Conservation (phyloP, 192 early-diverging fungal genomes). For the Allomyces arbusculus region DNA sequence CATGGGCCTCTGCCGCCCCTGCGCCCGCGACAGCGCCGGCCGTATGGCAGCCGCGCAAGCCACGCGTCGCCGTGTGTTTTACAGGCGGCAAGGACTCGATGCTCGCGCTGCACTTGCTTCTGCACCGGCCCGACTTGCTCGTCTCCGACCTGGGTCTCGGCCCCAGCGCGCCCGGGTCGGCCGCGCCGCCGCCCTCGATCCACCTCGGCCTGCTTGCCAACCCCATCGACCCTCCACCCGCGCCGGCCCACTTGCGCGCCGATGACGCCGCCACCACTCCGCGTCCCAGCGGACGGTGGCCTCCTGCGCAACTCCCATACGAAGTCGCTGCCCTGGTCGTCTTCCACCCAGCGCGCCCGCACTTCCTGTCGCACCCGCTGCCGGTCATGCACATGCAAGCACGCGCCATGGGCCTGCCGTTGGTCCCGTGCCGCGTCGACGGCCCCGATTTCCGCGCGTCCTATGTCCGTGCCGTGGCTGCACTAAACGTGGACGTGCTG, state of each 20-base stretch:
- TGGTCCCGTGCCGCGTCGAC: slow-evolving; percentile 15
- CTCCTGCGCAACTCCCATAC: slow-evolving; percentile 1
- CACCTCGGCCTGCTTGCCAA: too few species aligned
- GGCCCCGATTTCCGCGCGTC: slow-evolving; percentile 24
- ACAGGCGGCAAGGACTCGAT: slow-evolving; percentile 44
- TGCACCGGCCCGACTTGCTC: slow-evolving; percentile 9
- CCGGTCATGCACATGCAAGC: slow-evolving; percentile 22
- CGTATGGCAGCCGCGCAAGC: background rate
- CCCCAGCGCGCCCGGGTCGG: too few species aligned
- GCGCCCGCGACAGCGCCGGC: too few species aligned
- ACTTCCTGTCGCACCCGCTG: slow-evolving; percentile 28
- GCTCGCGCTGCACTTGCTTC: slow-evolving; percentile 19
- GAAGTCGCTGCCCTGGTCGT: slow-evolving; percentile 24
- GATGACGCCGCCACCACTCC: too few species aligned
- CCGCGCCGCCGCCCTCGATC: too few species aligned
- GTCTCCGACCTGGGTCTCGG: too few species aligned
- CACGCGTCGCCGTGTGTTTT: slow-evolving; percentile 25
- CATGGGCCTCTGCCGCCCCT: too few species aligned
- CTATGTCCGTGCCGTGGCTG: slow-evolving; percentile 19
- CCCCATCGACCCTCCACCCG: background rate
- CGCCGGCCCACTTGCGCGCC: background rate
- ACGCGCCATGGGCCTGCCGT: slow-evolving; percentile 22
- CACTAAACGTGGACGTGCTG: slow-evolving; percentile 20
- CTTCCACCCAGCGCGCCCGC: slow-evolving; percentile 20
- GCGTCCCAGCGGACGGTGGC: too few species aligned